A percentile compares a stretch with the other conserved stretches of the same genome.
These are phyloP conservation scores for Cymbopogon flexuosus DNA, from an alignment of 202 grass and related monocot genomes.

Conservation along the genomic window DNA sequence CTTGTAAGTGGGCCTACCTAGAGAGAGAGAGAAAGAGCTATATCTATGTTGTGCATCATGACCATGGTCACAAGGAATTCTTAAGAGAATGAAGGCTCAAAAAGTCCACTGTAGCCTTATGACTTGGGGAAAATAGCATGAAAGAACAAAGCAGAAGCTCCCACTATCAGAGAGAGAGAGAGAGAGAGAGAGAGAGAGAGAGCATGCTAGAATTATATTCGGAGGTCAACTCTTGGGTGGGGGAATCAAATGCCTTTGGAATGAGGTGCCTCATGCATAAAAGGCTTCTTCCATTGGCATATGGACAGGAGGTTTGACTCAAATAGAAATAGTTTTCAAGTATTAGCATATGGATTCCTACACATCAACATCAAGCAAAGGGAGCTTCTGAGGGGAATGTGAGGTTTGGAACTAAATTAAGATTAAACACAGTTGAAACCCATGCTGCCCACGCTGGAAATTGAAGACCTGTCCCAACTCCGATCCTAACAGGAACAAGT, in stretches of 20 bases:
- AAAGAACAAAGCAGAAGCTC: slow-evolving; percentile 34
- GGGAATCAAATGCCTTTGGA: slow-evolving; percentile 79
- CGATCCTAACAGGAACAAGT: slow-evolving; percentile 34
- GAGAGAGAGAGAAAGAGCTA: neutral
- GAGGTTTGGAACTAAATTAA: slow-evolving; percentile 39
- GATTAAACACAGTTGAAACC: slow-evolving; percentile 25
- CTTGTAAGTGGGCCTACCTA: slow-evolving; percentile 26
- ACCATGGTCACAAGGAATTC: slow-evolving; percentile 45
- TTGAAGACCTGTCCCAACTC: slow-evolving; percentile 6
- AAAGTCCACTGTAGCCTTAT: slow-evolving; percentile 49
- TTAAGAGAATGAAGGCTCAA: slow-evolving; percentile 33
- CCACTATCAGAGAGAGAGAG: slow-evolving; percentile 29
- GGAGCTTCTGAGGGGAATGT: slow-evolving; percentile 31
- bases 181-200: neutral
- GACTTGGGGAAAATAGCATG: slow-evolving; percentile 50
- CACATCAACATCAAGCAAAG: slow-evolving; percentile 52
- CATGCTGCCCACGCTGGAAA: neutral
- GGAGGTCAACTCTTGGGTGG: slow-evolving; percentile 99
- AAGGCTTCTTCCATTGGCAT: slow-evolving; percentile 65
- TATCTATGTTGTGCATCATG: slow-evolving; percentile 28
- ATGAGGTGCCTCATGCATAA: slow-evolving; percentile 69
- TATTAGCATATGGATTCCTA: slow-evolving; percentile 38
- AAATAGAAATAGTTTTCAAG: slow-evolving; percentile 38
- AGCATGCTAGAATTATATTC: slow-evolving; percentile 49
- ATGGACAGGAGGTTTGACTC: slow-evolving; percentile 66